phyloP scores from a whole-genome alignment of 306 rosid genomes.

The Gastrolobium bilobum region DNA sequence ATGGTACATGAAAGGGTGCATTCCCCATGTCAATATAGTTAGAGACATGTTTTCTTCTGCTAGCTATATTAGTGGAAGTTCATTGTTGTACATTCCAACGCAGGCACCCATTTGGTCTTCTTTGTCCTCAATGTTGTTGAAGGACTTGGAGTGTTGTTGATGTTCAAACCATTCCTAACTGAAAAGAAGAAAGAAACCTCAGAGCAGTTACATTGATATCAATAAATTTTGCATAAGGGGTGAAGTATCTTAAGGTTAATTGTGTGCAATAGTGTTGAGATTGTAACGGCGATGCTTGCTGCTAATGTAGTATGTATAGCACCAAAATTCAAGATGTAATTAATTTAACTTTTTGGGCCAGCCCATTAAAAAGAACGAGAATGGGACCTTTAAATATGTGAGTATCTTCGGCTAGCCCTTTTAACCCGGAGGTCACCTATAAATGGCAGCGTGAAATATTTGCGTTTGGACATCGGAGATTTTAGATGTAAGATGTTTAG shows the following conservation, averaged over 20 bases:
- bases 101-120: slow-evolving; percentile 52
- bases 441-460: neutral
- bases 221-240: neutral
- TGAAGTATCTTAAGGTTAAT: slow-evolving; percentile 1
- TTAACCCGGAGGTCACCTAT: neutral
- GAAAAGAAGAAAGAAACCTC: slow-evolving; percentile 34
- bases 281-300: neutral
- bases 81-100: neutral
- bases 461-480: too few species aligned
- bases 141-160: slow-evolving; percentile 43
- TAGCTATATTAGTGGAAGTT: neutral
- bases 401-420: neutral
- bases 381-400: neutral
- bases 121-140: slow-evolving; percentile 37
- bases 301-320: neutral
- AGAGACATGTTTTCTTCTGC: neutral
- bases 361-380: neutral
- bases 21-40: neutral
- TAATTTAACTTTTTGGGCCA: neutral
- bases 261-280: neutral
- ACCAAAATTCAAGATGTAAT: neutral
- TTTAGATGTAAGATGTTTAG: too few species aligned
- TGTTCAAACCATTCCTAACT: slow-evolving; percentile 45
- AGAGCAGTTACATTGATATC: neutral
- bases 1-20: too few species aligned